Conservation (phyloP, 2,329 filamentous ascomycete genomes). For the Aspergillus fructus region DNA sequence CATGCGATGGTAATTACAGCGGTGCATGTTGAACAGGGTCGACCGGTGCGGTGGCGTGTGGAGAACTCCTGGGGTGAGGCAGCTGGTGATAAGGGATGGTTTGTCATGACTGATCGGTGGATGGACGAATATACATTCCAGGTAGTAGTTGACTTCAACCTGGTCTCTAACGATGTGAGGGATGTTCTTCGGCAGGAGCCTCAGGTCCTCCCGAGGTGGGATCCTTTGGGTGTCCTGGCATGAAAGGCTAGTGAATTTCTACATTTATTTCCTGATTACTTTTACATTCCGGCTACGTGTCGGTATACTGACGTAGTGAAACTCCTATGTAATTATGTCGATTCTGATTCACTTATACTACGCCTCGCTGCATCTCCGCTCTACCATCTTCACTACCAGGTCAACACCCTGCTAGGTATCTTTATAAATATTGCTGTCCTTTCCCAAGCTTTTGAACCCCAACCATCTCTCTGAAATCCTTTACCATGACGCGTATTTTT, state of each 20-base stretch:
- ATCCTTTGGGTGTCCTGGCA: constrained; percentile 75
- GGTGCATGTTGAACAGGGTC: constrained; percentile 71
- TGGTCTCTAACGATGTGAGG: constrained; percentile 63
- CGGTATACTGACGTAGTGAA: too few species aligned
- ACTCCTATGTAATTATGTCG: too few species aligned
- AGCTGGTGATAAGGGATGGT: constrained; percentile 76
- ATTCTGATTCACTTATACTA: too few species aligned
- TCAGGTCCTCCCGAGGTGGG: constrained; percentile 72
- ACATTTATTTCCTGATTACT: too few species aligned
- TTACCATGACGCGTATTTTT: too few species aligned
- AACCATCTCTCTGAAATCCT: too few species aligned
- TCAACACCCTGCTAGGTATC: too few species aligned
- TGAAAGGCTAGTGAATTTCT: constrained; percentile 29
- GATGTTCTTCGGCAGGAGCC: constrained; percentile 71
- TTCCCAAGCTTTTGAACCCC: too few species aligned
- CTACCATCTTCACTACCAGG: too few species aligned
- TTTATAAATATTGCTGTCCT: too few species aligned
- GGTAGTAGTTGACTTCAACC: constrained; percentile 74
- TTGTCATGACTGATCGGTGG: constrained; percentile 82
- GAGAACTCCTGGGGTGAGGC: constrained; percentile 80
- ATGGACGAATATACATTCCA: constrained; percentile 83
- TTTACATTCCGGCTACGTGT: not conserved
- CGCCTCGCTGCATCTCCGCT: too few species aligned
- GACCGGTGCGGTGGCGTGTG: constrained; percentile 75
- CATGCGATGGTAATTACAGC: constrained; percentile 90